Conservation (phyloP, 352 stramenopile genomes). For the Phytophthora megakarya region DNA sequence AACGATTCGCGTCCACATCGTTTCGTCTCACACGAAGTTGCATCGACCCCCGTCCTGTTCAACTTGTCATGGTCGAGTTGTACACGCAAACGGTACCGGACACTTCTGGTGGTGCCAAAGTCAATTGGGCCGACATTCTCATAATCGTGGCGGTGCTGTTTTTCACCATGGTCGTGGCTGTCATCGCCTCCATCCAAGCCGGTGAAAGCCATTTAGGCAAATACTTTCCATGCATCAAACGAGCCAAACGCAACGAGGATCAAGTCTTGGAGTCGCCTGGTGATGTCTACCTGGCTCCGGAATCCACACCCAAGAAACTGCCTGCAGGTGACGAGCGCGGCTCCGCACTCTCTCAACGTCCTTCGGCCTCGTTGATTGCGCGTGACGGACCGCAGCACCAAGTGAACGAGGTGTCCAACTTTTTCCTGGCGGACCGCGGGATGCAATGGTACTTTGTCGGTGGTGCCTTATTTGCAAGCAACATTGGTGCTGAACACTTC, state of each 20-base stretch:
- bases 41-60: conserved; percentile 7
- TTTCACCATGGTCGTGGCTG: conserved; percentile 42
- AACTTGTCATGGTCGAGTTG: conserved; percentile 34
- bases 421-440: conserved; percentile 66
- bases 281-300: conserved; percentile 34
- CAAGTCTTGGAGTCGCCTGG: conserved; percentile 23
- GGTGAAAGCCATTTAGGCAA: conserved; percentile 41
- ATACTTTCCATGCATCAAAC: conserved; percentile 44
- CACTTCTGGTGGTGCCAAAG: conserved; percentile 35
- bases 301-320: conserved; percentile 40
- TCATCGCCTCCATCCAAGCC: conserved; percentile 45
- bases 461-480: conserved; percentile 63
- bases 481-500: conserved; percentile 77
- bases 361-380: conserved; percentile 38
- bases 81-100: conserved; percentile 38
- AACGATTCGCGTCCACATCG: background rate
- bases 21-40: no score
- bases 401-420: conserved; percentile 51
- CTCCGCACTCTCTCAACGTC: conserved; percentile 28
- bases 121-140: conserved; percentile 40
- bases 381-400: conserved; percentile 33
- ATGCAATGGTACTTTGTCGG: conserved; percentile 76
- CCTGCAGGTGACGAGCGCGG: conserved; percentile 32
- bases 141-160: conserved; percentile 41
- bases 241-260: conserved; percentile 15